Evolutionary conservation across 306 rosid species (phyloP).

Genomic region (Lotus japonicus): DNA sequence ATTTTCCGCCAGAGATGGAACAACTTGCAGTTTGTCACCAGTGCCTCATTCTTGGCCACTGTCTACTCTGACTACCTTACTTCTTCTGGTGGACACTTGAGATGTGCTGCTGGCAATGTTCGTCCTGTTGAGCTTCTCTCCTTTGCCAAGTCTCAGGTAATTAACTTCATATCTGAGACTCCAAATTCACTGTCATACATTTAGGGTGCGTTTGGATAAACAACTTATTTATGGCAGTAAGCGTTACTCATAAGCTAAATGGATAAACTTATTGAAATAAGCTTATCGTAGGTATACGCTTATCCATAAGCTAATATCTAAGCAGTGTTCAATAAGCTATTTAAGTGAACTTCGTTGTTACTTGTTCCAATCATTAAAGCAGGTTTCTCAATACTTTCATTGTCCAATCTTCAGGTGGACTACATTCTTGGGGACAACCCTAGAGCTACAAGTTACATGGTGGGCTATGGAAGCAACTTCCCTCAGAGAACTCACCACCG

Average conservation of each 20-base stretch:
- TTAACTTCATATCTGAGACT: not conserved
- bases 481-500: slow-evolving; percentile 91
- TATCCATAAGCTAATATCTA: too few relatives aligned
- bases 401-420: slow-evolving; percentile 55
- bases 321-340: too few relatives aligned
- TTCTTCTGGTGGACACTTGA: slow-evolving; percentile 41
- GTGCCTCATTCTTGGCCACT: slow-evolving; percentile 73
- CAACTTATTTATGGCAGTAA: too few relatives aligned
- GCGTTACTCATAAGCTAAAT: too few relatives aligned
- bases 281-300: too few relatives aligned
- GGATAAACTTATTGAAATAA: too few relatives aligned
- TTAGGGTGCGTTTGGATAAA: too few relatives aligned
- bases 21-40: slow-evolving; percentile 87
- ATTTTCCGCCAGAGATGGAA: slow-evolving; percentile 89
- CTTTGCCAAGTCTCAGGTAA: slow-evolving; percentile 80
- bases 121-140: slow-evolving; percentile 60
- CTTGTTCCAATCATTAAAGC: not conserved
- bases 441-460: slow-evolving; percentile 91
- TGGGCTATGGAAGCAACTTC: slow-evolving; percentile 84
- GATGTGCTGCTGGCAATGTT: slow-evolving; percentile 60
- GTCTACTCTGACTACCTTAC: slow-evolving; percentile 87
- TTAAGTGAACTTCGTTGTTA: not conserved
- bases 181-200: not conserved
- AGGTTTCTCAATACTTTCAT: not conserved
- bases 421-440: slow-evolving; percentile 97